Evolutionary conservation across 768 basidiomycete species (phyloP), one percentile per base, ranked within the genome.

Genomic region (Termitomyces sp.): DNA sequence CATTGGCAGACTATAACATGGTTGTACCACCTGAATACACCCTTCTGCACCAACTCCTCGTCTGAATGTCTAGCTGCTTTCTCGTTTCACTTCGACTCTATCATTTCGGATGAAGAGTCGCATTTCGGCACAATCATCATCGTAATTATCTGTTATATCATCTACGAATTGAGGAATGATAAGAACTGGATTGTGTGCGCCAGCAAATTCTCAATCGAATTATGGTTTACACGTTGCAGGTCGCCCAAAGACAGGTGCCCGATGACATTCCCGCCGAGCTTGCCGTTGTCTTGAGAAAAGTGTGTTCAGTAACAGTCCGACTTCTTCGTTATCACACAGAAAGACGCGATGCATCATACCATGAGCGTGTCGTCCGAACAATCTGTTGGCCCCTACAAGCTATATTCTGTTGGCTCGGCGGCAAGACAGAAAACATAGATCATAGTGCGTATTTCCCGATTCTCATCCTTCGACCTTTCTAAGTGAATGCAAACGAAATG

Each of bases 1-100:
- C 14, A 10, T 16, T 25, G 14, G 31, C 53, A 86, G 86, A 82
- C 80, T 12, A 70, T 76, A 32, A 73, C 74, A 23, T 88, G 84
- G 79, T 69, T 88, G 45, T 75, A 71, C 59, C 77, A 81, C 62
- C 60, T 76, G 16, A 69, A 75, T 27, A 46, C 56, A 14, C 64
- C 64, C 4, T 59, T 63, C 34, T 56, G 53, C n/a, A 34, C 45
- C n/a, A 37, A 21, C 25, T 34, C 50, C 17, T n/a, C 43, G 6
- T 12, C n/a, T 27, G 37, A 62, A 45, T 54, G 55, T 35, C 41
- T 49, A 27, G n/a, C 53, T 44, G 25, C 44, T 42, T 17, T 55
- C 17, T 21, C 48, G 11, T 47, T 46, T 11, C 14, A 41, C 16
- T 23, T 63, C 4, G 47, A 49, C 25, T 44, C 35, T 25, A 53